A percentile compares a stretch with the other conserved stretches of the same genome.
These are phyloP conservation scores for Beauveria scarabaeidicola DNA, from an alignment of 2,329 filamentous ascomycete species.

Conservation along the genomic window DNA sequence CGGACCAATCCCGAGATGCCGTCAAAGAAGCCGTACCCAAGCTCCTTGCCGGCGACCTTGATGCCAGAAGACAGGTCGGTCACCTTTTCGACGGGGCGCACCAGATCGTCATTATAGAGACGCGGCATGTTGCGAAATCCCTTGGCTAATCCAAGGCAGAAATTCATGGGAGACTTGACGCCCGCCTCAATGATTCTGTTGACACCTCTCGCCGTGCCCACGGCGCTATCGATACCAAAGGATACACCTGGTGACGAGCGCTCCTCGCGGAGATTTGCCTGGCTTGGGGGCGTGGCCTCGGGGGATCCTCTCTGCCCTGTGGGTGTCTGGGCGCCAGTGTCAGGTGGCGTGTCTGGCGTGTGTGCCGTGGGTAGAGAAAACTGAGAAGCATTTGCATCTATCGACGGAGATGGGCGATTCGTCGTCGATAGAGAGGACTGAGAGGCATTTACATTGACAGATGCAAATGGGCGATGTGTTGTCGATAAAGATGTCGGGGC, in stretches of 20 bases:
- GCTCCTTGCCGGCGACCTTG: conserved; percentile 68
- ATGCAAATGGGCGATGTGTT: too few species aligned
- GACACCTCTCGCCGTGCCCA: conserved; percentile 59
- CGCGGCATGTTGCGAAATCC: conserved; percentile 84
- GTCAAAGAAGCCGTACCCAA: conserved; percentile 70
- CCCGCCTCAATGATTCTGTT: conserved; percentile 66
- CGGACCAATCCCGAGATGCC: conserved; percentile 73
- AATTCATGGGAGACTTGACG: conserved; percentile 74
- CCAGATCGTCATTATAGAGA: conserved; percentile 75
- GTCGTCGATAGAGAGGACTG: too few species aligned
- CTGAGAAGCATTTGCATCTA: background rate
- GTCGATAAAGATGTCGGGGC: too few species aligned
- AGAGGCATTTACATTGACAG: too few species aligned
- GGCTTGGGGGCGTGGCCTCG: background rate
- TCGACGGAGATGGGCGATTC: too few species aligned
- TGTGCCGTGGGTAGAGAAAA: background rate
- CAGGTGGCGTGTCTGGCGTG: background rate
- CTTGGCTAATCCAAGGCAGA: conserved; percentile 71
- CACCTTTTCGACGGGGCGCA: conserved; percentile 70
- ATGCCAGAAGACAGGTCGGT: conserved; percentile 69
- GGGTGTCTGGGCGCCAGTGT: background rate
- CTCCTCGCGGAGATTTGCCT: background rate
- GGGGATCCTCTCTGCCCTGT: background rate
- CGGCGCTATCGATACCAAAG: conserved; percentile 43
- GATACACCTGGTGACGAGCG: conserved; percentile 11